Evolutionary conservation across 495 filamentous ascomycete species (phyloP).

Genomic region (Trichoderma asperelloides): DNA sequence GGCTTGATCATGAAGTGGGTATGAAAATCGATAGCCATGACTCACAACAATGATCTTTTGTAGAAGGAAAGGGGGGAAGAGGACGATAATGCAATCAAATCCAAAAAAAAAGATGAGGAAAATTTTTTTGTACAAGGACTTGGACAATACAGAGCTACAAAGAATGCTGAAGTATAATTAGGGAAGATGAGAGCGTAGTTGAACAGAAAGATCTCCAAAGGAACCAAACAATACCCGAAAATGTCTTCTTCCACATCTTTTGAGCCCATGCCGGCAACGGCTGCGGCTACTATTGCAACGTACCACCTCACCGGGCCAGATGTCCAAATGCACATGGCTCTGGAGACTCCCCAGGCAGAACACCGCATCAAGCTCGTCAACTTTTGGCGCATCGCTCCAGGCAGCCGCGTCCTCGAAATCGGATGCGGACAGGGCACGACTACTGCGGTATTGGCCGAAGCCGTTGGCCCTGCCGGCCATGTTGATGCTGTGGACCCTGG

Average conservation of each 20-base stretch:
- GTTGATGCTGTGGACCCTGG: conserved; percentile 44
- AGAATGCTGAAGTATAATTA: neutral
- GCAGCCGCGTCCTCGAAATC: conserved; percentile 39
- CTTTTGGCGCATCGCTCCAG: conserved; percentile 28
- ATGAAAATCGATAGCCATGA: neutral
- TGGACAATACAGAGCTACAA: neutral
- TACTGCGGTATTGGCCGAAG: conserved; percentile 37
- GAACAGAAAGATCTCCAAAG: neutral
- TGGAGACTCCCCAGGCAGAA: neutral
- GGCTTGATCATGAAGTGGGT: neutral
- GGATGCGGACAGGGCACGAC: conserved; percentile 48
- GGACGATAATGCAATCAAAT: neutral
- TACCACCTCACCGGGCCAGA: neutral
- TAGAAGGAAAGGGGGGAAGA: neutral
- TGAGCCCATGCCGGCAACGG: conserved; percentile 1
- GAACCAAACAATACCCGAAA: neutral
- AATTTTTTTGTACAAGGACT: no score
- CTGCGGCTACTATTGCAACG: neutral
- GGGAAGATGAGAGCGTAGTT: neutral
- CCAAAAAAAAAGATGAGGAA: neutral
- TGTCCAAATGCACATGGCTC: neutral
- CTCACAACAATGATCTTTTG: neutral
- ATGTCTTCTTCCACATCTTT: neutral
- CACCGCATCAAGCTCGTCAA: conserved; percentile 36
- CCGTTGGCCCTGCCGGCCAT: conserved; percentile 32